These are phyloP conservation scores for Williopsis jadinii DNA, from an alignment of 1,139 yeast species.

Conservation along the genomic window DNA sequence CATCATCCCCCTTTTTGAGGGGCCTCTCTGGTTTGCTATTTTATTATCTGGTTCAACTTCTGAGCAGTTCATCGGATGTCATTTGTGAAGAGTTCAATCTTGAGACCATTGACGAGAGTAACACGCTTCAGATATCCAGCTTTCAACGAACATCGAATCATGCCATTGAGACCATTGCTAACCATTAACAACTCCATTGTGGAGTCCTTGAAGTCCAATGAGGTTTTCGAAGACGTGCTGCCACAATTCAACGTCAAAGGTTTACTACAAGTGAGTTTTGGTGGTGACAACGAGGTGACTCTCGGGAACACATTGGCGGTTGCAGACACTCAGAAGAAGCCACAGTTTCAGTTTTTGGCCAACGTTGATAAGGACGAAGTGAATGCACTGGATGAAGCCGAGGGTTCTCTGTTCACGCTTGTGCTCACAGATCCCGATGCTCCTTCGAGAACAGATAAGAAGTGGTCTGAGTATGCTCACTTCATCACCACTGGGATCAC, in stretches of 20 bases:
- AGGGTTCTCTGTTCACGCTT: slow-evolving; percentile 45
- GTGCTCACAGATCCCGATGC: slow-evolving; percentile 93
- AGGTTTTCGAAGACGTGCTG: slow-evolving; percentile 23
- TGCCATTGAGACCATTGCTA: slow-evolving; percentile 16
- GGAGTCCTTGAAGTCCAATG: slow-evolving; percentile 21
- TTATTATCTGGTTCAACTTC: too few species aligned
- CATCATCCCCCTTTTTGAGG: too few species aligned
- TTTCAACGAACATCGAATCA: not conserved
- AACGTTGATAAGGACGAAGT: slow-evolving; percentile 20
- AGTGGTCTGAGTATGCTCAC: slow-evolving; percentile 86
- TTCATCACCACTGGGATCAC: slow-evolving; percentile 61
- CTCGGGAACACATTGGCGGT: slow-evolving; percentile 71
- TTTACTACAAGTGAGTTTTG: slow-evolving; percentile 36
- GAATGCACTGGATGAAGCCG: slow-evolving; percentile 34
- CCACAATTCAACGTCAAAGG: slow-evolving; percentile 23
- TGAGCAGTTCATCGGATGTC: too few species aligned
- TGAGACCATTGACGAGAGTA: too few species aligned
- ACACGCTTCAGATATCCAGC: too few species aligned
- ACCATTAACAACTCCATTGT: slow-evolving; percentile 23
- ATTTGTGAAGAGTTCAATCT: too few species aligned
- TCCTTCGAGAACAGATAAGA: slow-evolving; percentile 72
- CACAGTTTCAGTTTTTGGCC: slow-evolving; percentile 61
- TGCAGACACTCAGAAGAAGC: slow-evolving; percentile 57
- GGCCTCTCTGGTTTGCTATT: too few species aligned
- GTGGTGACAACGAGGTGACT: slow-evolving; percentile 55